Evolutionary conservation across 2,329 filamentous ascomycete genomes (phyloP).

Genomic region (Diaporthe sp.): DNA sequence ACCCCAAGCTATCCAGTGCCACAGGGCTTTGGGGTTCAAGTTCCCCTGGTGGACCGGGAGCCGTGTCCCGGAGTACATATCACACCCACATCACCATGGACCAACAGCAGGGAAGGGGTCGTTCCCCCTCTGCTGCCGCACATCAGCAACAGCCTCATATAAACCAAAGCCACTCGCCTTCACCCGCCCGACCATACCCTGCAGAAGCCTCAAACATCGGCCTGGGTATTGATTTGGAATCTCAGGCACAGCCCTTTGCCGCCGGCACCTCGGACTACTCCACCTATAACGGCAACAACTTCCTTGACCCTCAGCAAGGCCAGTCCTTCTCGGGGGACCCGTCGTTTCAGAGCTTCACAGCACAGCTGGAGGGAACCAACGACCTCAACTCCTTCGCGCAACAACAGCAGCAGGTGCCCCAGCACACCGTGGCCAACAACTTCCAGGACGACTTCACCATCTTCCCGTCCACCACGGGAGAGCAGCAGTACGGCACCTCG

Average conservation of each 20-base stretch:
- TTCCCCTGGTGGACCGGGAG: slow-evolving; percentile 35
- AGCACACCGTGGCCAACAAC: slow-evolving; percentile 63
- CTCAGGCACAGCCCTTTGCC: slow-evolving; percentile 59
- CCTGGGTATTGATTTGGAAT: slow-evolving; percentile 72
- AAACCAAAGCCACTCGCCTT: slow-evolving; percentile 71
- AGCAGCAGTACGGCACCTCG: slow-evolving; percentile 73
- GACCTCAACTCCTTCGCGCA: slow-evolving; percentile 59
- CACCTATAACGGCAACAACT: slow-evolving; percentile 60
- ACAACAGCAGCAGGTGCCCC: slow-evolving; percentile 59
- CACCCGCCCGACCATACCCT: slow-evolving; percentile 68
- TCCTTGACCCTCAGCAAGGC: slow-evolving; percentile 63
- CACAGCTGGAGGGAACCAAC: slow-evolving; percentile 58
- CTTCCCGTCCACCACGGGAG: slow-evolving; percentile 69
- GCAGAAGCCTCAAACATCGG: slow-evolving; percentile 57
- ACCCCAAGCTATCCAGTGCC: slow-evolving; percentile 26
- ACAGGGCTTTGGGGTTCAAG: slow-evolving; percentile 28
- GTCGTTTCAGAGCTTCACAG: slow-evolving; percentile 58
- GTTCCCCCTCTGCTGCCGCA: slow-evolving; percentile 73
- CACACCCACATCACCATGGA: slow-evolving; percentile 61
- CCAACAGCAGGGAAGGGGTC: slow-evolving; percentile 67
- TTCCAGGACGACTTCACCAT: slow-evolving; percentile 73
- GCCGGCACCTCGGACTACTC: slow-evolving; percentile 60
- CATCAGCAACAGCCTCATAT: slow-evolving; percentile 71
- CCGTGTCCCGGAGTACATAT: slow-evolving; percentile 46
- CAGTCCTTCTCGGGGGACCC: slow-evolving; percentile 58